Percentiles rank a stretch among this genome's conserved stretches.
Conservation (phyloP, 208 protist genomes). For the Leishmania martiniquensis region DNA sequence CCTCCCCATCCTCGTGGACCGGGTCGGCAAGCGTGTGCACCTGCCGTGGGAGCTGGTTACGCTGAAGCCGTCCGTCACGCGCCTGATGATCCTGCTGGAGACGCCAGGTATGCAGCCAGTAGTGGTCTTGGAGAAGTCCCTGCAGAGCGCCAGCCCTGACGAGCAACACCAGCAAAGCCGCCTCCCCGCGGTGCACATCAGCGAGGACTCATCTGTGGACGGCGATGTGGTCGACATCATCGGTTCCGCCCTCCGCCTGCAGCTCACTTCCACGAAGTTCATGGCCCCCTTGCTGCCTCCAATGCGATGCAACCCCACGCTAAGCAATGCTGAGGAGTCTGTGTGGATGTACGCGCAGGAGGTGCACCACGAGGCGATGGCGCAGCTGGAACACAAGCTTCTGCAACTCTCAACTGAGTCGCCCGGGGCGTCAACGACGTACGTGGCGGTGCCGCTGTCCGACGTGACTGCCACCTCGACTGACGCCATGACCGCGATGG, state of each 20-base stretch:
- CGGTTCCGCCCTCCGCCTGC: constrained; percentile 53
- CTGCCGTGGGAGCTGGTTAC: constrained; percentile 49
- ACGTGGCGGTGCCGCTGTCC: constrained; percentile 58
- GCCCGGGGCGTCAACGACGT: constrained; percentile 30
- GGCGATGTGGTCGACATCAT: constrained; percentile 54
- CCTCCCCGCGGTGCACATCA: constrained; percentile 57
- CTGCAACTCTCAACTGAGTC: constrained; percentile 18
- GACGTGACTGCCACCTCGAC: constrained; percentile 40
- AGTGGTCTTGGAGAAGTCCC: constrained; percentile 65
- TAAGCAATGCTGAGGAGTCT: constrained; percentile 62
- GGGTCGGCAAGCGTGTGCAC: constrained; percentile 42
- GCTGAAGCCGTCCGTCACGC: constrained; percentile 62
- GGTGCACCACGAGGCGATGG: constrained; percentile 64
- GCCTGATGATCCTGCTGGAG: constrained; percentile 70
- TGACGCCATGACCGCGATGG: constrained; percentile 75
- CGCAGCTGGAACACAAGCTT: constrained; percentile 55
- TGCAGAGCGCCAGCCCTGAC: constrained; percentile 43
- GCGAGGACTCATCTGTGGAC: constrained; percentile 43
- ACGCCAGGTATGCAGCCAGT: constrained; percentile 29
- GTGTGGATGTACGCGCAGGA: constrained; percentile 78
- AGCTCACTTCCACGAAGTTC: constrained; percentile 33
- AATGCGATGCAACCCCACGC: constrained; percentile 50
- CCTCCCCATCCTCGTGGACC: constrained; percentile 58
- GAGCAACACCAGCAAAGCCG: constrained; percentile 47
- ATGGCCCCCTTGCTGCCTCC: constrained; percentile 60